Conservation (phyloP, 805 yeast genomes). For the Candida ipomoeae region DNA sequence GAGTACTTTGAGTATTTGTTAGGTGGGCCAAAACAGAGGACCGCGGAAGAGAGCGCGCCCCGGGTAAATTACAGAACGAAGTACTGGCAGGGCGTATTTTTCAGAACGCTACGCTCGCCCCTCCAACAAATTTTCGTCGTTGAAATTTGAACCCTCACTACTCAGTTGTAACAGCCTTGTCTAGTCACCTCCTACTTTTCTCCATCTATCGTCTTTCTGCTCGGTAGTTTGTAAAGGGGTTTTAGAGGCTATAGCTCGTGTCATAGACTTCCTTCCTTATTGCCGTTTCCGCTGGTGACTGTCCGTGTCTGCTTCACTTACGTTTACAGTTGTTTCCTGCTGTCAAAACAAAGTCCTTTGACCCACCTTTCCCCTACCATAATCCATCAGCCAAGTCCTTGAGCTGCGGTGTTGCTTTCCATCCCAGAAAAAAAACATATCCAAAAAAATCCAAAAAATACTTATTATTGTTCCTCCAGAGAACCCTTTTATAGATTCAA, state of each 20-base stretch:
- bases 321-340: not conserved
- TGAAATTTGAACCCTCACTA: slow-evolving; percentile 2
- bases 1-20: too few species aligned
- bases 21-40: not conserved
- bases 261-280: slow-evolving; percentile 1
- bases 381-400: not conserved
- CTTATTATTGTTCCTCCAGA: not conserved
- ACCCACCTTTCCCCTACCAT: not conserved
- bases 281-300: not conserved
- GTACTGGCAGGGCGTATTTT: slow-evolving; percentile 11
- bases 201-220: slow-evolving; percentile 4
- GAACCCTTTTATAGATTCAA: not conserved
- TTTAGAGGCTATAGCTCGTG: slow-evolving; percentile 14
- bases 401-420: not conserved
- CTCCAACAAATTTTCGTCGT: slow-evolving; percentile 17
- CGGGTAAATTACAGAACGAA: slow-evolving; percentile 14
- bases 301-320: slow-evolving; percentile 1
- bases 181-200: slow-evolving; percentile 8
- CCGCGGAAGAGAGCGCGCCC: not conserved
- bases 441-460: slow-evolving; percentile 5
- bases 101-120: slow-evolving; percentile 18
- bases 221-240: slow-evolving; percentile 10
- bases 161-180: slow-evolving; percentile 13
- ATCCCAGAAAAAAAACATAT: not conserved
- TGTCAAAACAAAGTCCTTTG: not conserved